A percentile compares a stretch with the other conserved stretches of the same genome.
These are phyloP conservation scores for Chaetomium cochliodes DNA, from an alignment of 495 filamentous ascomycete genomes.

Conservation along the genomic window DNA sequence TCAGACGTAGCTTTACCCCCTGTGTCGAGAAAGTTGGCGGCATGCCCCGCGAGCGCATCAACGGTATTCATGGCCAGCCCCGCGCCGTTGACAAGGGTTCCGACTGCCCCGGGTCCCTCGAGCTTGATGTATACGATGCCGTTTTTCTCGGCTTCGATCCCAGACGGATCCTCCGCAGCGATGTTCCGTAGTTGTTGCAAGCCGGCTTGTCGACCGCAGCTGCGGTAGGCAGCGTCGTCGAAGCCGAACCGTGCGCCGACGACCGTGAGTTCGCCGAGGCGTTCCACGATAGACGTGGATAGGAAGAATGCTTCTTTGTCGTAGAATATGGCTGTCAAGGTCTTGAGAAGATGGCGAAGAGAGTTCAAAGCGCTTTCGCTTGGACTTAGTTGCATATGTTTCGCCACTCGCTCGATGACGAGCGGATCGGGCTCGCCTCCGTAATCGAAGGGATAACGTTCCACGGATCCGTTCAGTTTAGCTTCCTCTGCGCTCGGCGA, in stretches of 20 bases:
- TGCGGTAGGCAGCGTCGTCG: slow-evolving; percentile 75
- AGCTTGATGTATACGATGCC: slow-evolving; percentile 73
- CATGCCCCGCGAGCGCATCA: slow-evolving; percentile 68
- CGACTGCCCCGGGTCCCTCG: slow-evolving; percentile 54
- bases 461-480: slow-evolving; percentile 35
- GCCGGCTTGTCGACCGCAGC: slow-evolving; percentile 61
- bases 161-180: slow-evolving; percentile 53
- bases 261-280: slow-evolving; percentile 48
- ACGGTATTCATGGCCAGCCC: slow-evolving; percentile 92
- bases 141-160: slow-evolving; percentile 64
- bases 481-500: slow-evolving; percentile 49
- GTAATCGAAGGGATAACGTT: slow-evolving; percentile 65
- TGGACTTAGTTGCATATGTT: slow-evolving; percentile 28
- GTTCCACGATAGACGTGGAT: slow-evolving; percentile 47
- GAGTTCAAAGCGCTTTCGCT: slow-evolving; percentile 29
- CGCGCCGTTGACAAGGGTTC: slow-evolving; percentile 82
- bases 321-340: slow-evolving; percentile 60
- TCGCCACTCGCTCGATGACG: slow-evolving; percentile 45
- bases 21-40: slow-evolving; percentile 84
- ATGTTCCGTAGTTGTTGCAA: slow-evolving; percentile 59
- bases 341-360: slow-evolving; percentile 51
- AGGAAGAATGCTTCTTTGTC: slow-evolving; percentile 67
- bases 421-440: slow-evolving; percentile 48
- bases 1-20: slow-evolving; percentile 87
- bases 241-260: slow-evolving; percentile 58